Evolutionary conservation across 192 early-diverging fungal species (phyloP).

Genomic region (Entomortierella parvispora): DNA sequence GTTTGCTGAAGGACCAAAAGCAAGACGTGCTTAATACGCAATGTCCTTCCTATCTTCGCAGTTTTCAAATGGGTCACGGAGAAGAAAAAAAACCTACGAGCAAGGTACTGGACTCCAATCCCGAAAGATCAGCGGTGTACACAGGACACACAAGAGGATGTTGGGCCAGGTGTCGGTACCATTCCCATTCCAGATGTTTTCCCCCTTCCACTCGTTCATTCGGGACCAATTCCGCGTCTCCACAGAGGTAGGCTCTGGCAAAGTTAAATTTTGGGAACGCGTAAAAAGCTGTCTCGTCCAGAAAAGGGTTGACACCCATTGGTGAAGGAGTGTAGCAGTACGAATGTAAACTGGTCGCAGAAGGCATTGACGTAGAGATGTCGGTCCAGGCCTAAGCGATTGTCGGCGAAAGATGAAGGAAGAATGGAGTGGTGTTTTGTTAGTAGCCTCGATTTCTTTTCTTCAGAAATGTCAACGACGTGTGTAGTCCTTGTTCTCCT

Average conservation of each 20-base stretch:
- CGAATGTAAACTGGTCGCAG: conserved; percentile 14
- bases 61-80: too few species aligned
- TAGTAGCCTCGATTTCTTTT: too few species aligned
- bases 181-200: conserved; percentile 33
- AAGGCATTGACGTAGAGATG: conserved; percentile 42
- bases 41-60: background rate
- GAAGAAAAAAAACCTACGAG: background rate
- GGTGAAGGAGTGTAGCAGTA: conserved; percentile 46
- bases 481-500: background rate
- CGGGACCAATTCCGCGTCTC: conserved; percentile 16
- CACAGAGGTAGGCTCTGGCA: conserved; percentile 40
- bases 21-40: background rate
- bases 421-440: background rate
- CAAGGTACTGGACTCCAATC: conserved; percentile 11
- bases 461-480: background rate
- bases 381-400: conserved; percentile 38
- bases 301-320: conserved; percentile 42
- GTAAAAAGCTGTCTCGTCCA: conserved; percentile 9
- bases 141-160: conserved; percentile 40
- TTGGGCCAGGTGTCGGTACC: conserved; percentile 45
- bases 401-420: background rate
- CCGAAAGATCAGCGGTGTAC: conserved; percentile 23
- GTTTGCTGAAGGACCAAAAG: conserved; percentile 34
- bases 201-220: conserved; percentile 27
- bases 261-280: conserved; percentile 42